Evolutionary conservation across 108 stramenopile species (phyloP).

Genomic region (Parmales sp.): DNA sequence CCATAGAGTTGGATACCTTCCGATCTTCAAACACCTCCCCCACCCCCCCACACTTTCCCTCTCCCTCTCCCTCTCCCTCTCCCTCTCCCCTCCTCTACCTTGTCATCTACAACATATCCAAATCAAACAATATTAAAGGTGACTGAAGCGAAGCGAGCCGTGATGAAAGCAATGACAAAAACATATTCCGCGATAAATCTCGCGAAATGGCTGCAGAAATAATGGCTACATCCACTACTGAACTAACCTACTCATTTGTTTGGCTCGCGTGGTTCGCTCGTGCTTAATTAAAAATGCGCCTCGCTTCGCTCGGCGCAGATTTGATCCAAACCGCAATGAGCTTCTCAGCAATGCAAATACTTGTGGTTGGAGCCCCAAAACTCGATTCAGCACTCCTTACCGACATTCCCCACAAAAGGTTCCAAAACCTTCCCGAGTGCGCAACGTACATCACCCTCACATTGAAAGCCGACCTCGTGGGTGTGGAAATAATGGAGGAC

Average conservation of each 20-base stretch:
- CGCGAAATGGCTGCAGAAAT: too few species aligned
- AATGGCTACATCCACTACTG: too few species aligned
- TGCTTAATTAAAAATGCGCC: too few species aligned
- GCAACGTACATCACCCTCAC: slow-evolving; percentile 21
- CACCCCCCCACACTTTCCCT: too few species aligned
- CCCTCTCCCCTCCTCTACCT: slow-evolving; percentile 40
- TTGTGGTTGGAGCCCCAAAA: slow-evolving; percentile 76
- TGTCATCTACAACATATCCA: slow-evolving; percentile 65
- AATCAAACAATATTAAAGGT: slow-evolving; percentile 53
- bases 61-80: too few species aligned
- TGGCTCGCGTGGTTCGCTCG: too few species aligned
- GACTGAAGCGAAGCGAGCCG: slow-evolving; percentile 37
- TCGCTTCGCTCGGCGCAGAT: too few species aligned
- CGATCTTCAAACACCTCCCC: too few species aligned
- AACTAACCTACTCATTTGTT: too few species aligned
- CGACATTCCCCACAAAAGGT: slow-evolving; percentile 28
- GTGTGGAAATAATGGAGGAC: not conserved
- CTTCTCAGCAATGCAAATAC: slow-evolving; percentile 29
- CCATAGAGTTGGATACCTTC: too few species aligned
- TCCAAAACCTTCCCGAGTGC: slow-evolving; percentile 20
- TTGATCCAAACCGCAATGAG: not conserved
- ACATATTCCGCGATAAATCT: too few species aligned
- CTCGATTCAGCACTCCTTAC: slow-evolving; percentile 34
- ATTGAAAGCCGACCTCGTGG: too few species aligned
- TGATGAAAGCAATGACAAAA: not conserved